Evolutionary conservation across 1,284 basidiomycete genomes (phyloP).

Genomic region (Ceratobasidium sp.): DNA sequence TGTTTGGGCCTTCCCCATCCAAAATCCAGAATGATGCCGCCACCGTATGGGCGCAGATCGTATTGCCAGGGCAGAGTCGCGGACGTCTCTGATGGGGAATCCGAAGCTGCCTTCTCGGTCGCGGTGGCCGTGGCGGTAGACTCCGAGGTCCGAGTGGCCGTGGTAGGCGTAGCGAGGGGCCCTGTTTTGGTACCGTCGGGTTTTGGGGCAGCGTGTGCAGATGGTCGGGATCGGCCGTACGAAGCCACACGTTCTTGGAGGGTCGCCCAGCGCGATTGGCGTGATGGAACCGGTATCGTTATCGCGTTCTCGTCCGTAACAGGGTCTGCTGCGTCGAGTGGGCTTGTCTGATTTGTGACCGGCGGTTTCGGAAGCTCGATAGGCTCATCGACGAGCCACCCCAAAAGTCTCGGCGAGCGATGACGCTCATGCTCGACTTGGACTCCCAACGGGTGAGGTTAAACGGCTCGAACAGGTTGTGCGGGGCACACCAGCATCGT

Average conservation of each 20-base stretch:
- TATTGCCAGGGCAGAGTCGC: slow-evolving; percentile 60
- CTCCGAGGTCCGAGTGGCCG: neutral
- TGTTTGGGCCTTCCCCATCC: slow-evolving; percentile 47
- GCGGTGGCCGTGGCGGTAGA: neutral
- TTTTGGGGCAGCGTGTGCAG: neutral
- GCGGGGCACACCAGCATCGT: slow-evolving; percentile 77
- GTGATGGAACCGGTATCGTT: neutral
- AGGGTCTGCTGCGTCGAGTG: neutral
- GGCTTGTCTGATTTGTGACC: neutral
- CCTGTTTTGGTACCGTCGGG: neutral
- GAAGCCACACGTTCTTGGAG: slow-evolving; percentile 7
- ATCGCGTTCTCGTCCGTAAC: neutral
- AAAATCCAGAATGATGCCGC: slow-evolving; percentile 74
- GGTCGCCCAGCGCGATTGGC: slow-evolving; percentile 12
- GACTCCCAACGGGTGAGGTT: slow-evolving; percentile 74
- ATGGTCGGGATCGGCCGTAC: neutral
- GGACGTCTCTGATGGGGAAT: neutral
- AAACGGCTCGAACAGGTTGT: slow-evolving; percentile 69
- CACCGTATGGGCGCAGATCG: slow-evolving; percentile 72
- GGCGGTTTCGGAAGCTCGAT: slow-evolving; percentile 2
- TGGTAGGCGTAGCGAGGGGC: neutral
- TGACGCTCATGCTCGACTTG: slow-evolving; percentile 43
- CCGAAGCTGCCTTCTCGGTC: neutral
- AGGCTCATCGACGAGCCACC: slow-evolving; percentile 8
- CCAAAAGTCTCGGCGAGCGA: slow-evolving; percentile 46